Percentiles rank a stretch among this genome's conserved stretches.
phyloP scores from a whole-genome alignment of 192 early-diverging fungal genomes.

The Entomortierella lignicola region DNA sequence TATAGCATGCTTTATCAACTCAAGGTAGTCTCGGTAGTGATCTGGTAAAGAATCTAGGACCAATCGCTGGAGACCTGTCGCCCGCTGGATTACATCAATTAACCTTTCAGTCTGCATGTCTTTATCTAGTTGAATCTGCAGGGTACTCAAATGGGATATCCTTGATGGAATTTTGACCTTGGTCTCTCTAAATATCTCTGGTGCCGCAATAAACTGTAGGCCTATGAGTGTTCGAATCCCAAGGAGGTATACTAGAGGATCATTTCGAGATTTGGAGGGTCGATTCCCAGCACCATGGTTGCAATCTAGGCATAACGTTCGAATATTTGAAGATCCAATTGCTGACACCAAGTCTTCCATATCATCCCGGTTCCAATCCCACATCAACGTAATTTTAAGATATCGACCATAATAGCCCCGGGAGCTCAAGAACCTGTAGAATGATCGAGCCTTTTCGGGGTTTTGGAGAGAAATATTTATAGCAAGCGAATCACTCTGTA shows the following conservation, averaged over 20 bases:
- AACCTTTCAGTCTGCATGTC: neutral
- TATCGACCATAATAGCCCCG: neutral
- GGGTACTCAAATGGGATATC: neutral
- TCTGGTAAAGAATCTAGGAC: neutral
- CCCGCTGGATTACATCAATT: neutral
- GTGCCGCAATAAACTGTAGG: neutral
- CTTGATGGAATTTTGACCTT: neutral
- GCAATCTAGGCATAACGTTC: neutral
- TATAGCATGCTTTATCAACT: neutral
- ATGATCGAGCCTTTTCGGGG: neutral
- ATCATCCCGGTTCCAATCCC: slow-evolving; percentile 3
- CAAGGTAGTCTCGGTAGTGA: neutral
- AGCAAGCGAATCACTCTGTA: neutral
- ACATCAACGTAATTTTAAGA: neutral
- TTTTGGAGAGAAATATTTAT: neutral
- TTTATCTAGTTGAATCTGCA: neutral
- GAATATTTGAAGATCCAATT: neutral
- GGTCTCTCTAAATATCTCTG: neutral
- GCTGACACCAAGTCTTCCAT: neutral
- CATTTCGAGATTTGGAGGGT: neutral
- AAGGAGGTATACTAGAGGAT: neutral
- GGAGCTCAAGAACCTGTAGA: slow-evolving; percentile 3
- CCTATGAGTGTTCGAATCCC: neutral
- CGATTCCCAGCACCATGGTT: neutral
- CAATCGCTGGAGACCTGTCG: neutral